Percentiles rank a stretch among this genome's conserved stretches.
phyloP scores from a whole-genome alignment of 768 basidiomycete species.

The Coprinellus aureogranulatus region DNA sequence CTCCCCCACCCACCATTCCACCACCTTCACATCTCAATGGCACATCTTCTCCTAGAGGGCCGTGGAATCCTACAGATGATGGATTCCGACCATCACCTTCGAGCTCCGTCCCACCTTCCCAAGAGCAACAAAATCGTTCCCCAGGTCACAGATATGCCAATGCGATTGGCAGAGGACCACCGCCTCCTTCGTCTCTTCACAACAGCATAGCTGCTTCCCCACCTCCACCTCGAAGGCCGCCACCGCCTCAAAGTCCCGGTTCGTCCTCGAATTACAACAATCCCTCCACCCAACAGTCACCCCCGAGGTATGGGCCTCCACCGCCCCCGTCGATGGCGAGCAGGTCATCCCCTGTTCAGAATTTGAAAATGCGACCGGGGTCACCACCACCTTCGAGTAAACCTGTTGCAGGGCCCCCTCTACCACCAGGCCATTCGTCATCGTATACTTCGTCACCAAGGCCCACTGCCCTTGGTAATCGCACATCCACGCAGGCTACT shows the following conservation, averaged over 20 bases:
- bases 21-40: neutral
- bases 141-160: slow-evolving; percentile 41
- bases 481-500: slow-evolving; percentile 15
- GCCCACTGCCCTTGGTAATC: slow-evolving; percentile 14
- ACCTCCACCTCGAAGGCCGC: slow-evolving; percentile 36
- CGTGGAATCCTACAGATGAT: slow-evolving; percentile 4
- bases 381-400: slow-evolving; percentile 26
- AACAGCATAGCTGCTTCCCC: slow-evolving; percentile 28
- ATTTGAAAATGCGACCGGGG: slow-evolving; percentile 29
- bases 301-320: slow-evolving; percentile 16
- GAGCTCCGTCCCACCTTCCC: slow-evolving; percentile 34
- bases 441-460: slow-evolving; percentile 28
- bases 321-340: slow-evolving; percentile 16
- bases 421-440: slow-evolving; percentile 20
- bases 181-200: slow-evolving; percentile 18
- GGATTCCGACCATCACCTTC: slow-evolving; percentile 5
- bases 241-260: slow-evolving; percentile 21
- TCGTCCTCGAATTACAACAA: slow-evolving; percentile 2
- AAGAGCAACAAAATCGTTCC: slow-evolving; percentile 31
- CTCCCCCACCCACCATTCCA: slow-evolving; percentile 22
- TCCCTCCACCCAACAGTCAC: neutral
- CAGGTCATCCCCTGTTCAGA: slow-evolving; percentile 25
- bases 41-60: neutral
- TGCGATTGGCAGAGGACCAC: slow-evolving; percentile 15
- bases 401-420: slow-evolving; percentile 16